Conservation (phyloP, 495 filamentous ascomycete genomes). For the Schizothecium vesticola region DNA sequence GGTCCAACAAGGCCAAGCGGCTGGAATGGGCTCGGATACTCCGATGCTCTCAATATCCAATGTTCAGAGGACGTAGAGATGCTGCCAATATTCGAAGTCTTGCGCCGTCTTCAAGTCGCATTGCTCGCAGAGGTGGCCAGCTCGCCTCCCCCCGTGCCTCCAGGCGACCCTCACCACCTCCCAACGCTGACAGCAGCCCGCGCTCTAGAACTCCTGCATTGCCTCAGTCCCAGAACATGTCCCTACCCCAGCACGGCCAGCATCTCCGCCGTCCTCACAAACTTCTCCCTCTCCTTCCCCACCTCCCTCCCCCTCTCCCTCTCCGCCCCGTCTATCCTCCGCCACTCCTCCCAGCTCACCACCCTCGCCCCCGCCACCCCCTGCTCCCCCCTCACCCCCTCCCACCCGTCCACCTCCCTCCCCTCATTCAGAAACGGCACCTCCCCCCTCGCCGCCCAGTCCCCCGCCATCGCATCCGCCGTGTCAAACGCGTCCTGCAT, state of each 20-base stretch:
- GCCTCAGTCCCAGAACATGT: neutral
- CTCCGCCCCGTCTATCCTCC: conserved; percentile 76
- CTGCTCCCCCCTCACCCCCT: conserved; percentile 53
- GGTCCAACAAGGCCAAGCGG: too few species aligned
- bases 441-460: conserved; percentile 50
- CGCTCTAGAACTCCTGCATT: too few species aligned
- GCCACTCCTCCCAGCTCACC: conserved; percentile 80
- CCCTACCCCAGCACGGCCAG: conserved; percentile 52
- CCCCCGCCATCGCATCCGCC: conserved; percentile 69
- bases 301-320: conserved; percentile 54
- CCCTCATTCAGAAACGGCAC: conserved; percentile 44
- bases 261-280: conserved; percentile 74
- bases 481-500: conserved; percentile 94
- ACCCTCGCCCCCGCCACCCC: conserved; percentile 33
- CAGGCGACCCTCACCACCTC: neutral
- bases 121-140: neutral
- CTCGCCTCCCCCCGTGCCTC: neutral
- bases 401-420: conserved; percentile 60
- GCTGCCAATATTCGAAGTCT: neutral
- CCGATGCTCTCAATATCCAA: neutral
- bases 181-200: neutral
- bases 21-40: too few species aligned
- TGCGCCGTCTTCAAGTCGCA: neutral
- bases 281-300: conserved; percentile 85
- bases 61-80: neutral